These are phyloP conservation scores for Mrakia frigida DNA, from an alignment of 768 basidiomycete species.

Conservation along the genomic window DNA sequence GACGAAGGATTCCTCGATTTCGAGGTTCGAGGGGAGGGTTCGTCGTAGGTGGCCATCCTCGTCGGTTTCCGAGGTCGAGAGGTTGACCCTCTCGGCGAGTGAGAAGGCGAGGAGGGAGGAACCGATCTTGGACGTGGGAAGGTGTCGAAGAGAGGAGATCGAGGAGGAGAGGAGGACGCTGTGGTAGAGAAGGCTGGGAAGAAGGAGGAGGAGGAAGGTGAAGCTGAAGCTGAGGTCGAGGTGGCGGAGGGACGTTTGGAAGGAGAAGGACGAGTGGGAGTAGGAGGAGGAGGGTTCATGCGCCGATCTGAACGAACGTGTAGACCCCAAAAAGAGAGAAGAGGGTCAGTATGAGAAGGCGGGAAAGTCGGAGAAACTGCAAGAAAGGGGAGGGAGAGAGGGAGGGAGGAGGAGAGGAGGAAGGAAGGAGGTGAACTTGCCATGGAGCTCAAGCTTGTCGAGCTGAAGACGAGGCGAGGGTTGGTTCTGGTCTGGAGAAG, in stretches of 20 bases:
- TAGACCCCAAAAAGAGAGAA: neutral
- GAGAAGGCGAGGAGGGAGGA: constrained; percentile 2
- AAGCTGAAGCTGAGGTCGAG: neutral
- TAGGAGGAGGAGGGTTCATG: neutral
- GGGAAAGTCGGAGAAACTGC: too few relatives aligned
- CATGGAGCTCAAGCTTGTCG: neutral
- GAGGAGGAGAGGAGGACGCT: neutral
- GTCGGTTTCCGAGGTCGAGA: constrained; percentile 2
- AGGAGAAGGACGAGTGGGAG: neutral
- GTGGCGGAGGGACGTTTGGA: neutral
- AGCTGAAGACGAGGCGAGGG: neutral
- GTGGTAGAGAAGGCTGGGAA: neutral
- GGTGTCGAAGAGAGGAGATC: neutral
- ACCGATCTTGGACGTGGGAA: constrained; percentile 13
- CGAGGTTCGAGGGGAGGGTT: neutral
- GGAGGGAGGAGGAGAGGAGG: neutral
- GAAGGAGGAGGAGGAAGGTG: neutral
- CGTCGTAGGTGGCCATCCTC: constrained; percentile 6
- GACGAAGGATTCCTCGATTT: neutral
- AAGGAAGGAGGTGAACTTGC: neutral
- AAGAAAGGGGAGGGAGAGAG: too few relatives aligned
- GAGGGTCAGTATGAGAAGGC: neutral
- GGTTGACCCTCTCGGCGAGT: constrained; percentile 1
- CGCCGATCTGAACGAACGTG: neutral
- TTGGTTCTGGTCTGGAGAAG: neutral